Conservation (phyloP, 306 rosid genomes). For the Trichosanthes truncata region DNA sequence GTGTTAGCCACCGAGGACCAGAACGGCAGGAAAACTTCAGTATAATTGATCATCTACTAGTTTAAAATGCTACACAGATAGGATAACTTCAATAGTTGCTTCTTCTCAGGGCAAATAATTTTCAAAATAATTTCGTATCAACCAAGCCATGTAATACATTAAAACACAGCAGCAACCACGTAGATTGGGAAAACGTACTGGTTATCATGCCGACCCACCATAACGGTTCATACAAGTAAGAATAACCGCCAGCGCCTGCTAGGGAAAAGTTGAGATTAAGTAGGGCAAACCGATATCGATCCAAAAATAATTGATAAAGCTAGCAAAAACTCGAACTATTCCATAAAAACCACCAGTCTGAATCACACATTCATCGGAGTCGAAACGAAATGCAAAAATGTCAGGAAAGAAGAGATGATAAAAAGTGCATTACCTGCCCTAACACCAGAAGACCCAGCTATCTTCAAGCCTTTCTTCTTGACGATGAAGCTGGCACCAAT, state of each 20-base stretch:
- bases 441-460: conserved; percentile 18
- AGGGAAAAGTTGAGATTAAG: not conserved
- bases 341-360: not conserved
- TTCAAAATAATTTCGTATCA: not conserved
- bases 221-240: conserved; percentile 44
- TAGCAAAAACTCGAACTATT: not conserved
- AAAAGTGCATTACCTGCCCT: conserved; percentile 15
- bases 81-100: not conserved
- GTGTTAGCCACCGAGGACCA: not conserved
- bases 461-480: conserved; percentile 23
- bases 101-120: not conserved
- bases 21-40: not conserved
- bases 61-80: not conserved
- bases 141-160: not conserved
- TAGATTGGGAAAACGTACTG: conserved; percentile 26
- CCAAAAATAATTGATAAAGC: not conserved
- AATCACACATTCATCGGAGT: not conserved
- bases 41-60: not conserved
- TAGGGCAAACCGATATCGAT: not conserved
- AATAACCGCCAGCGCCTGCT: conserved; percentile 55
- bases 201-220: conserved; percentile 67
- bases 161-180: not conserved
- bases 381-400: not conserved
- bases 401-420: not conserved
- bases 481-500: conserved; percentile 27